These are phyloP conservation scores for Jimgerdemannia flammicorona DNA, from an alignment of 192 early-diverging fungal species.

Conservation along the genomic window DNA sequence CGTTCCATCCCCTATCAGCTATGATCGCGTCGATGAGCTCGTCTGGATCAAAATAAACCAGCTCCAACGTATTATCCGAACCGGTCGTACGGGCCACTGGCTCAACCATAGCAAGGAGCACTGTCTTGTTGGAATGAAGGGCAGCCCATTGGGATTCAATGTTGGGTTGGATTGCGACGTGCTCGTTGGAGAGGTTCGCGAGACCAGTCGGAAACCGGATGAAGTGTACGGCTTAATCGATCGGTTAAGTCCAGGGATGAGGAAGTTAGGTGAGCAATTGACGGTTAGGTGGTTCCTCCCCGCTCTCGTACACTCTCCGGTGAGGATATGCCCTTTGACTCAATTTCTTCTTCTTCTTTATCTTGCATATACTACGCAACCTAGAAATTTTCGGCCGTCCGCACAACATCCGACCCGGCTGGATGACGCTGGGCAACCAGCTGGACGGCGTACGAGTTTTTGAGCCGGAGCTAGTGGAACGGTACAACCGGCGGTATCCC, in stretches of 20 bases:
- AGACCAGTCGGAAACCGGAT: constrained; percentile 60
- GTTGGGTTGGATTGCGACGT: constrained; percentile 54
- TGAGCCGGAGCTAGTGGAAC: constrained; percentile 40
- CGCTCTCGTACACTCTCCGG: no score
- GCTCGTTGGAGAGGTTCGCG: constrained; percentile 54
- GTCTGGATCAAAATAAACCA: constrained; percentile 68
- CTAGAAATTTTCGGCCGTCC: constrained; percentile 56
- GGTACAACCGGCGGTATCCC: constrained; percentile 28
- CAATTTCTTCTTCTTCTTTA: neutral
- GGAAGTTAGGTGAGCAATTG: constrained; percentile 40
- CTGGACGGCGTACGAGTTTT: constrained; percentile 48
- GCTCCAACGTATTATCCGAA: constrained; percentile 55
- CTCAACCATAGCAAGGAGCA: constrained; percentile 66
- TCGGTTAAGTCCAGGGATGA: constrained; percentile 47
- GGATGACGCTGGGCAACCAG: constrained; percentile 65
- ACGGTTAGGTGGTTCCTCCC: no score
- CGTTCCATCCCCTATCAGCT: neutral
- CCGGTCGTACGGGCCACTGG: constrained; percentile 65
- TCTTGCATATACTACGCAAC: neutral
- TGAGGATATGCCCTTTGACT: no score
- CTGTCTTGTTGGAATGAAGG: constrained; percentile 57
- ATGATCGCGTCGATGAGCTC: constrained; percentile 56
- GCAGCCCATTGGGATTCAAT: constrained; percentile 30
- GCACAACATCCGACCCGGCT: constrained; percentile 58
- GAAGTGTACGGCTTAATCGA: constrained; percentile 59